A percentile compares a stretch with the other conserved stretches of the same genome.
Conservation (phyloP, 208 protist species). For the Porcisia deanei region DNA sequence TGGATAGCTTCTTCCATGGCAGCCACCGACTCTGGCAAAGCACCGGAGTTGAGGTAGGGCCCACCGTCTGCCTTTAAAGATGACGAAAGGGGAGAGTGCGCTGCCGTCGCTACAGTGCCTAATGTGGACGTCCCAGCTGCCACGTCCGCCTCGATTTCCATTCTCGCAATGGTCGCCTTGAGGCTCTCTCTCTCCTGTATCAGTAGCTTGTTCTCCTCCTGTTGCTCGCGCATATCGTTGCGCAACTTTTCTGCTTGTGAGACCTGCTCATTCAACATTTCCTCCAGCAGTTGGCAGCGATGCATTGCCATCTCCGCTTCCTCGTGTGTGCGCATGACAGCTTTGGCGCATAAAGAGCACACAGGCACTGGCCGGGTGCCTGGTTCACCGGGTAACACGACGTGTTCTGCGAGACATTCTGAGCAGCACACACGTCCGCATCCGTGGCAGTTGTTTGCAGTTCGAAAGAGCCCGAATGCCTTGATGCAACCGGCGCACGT, state of each 20-base stretch:
- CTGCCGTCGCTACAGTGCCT: background rate
- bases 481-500: constrained; percentile 51
- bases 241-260: constrained; percentile 44
- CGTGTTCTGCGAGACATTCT: constrained; percentile 40
- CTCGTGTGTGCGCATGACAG: constrained; percentile 38
- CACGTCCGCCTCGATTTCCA: constrained; percentile 42
- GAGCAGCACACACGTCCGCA: constrained; percentile 65
- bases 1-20: constrained; percentile 25
- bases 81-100: background rate
- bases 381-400: constrained; percentile 45
- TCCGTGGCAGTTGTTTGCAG: constrained; percentile 50
- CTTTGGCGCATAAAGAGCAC: constrained; percentile 49
- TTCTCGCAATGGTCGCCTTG: constrained; percentile 33
- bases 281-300: constrained; percentile 44
- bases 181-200: constrained; percentile 40
- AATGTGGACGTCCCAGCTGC: constrained; percentile 10
- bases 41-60: background rate
- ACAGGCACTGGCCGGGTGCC: constrained; percentile 43
- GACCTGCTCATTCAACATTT: constrained; percentile 52
- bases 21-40: background rate
- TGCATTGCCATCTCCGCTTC: constrained; percentile 52
- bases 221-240: constrained; percentile 39
- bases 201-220: constrained; percentile 55
- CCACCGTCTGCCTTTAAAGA: constrained; percentile 8
- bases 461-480: constrained; percentile 41